phyloP scores from a whole-genome alignment of 257 asterid species.

The Lycium barbarum region DNA sequence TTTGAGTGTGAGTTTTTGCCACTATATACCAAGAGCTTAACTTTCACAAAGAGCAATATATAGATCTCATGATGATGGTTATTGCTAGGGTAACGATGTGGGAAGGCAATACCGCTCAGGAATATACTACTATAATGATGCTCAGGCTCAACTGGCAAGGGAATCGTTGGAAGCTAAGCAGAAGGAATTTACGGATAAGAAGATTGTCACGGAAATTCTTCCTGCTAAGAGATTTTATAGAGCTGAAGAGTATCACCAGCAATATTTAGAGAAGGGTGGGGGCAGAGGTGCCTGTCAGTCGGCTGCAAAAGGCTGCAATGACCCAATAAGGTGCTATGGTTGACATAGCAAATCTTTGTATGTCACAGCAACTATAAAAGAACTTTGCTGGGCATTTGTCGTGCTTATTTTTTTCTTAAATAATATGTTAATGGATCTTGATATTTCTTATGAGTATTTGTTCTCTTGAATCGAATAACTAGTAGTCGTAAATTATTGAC shows the following conservation, averaged over 20 bases:
- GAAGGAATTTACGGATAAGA: slow-evolving; percentile 56
- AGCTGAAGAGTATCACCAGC: slow-evolving; percentile 98
- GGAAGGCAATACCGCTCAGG: slow-evolving; percentile 96
- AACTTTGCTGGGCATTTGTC: neutral
- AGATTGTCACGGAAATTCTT: slow-evolving; percentile 76
- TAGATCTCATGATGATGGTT: neutral
- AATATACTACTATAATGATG: slow-evolving; percentile 83
- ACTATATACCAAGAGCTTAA: neutral
- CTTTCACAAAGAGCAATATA: neutral
- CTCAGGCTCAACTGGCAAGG: slow-evolving; percentile 80
- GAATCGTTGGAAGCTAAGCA: slow-evolving; percentile 81
- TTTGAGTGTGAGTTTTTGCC: neutral
- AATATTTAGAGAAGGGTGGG: slow-evolving; percentile 91
- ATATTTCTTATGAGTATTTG: neutral
- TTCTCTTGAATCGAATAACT: neutral
- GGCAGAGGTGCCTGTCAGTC: slow-evolving; percentile 81
- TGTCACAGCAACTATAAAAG: neutral
- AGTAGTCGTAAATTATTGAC: neutral
- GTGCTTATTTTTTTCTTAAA: neutral
- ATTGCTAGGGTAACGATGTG: slow-evolving; percentile 83
- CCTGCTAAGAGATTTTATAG: slow-evolving; percentile 96
- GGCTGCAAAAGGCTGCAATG: slow-evolving; percentile 80
- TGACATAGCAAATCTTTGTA: slow-evolving; percentile 30
- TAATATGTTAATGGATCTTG: slow-evolving; percentile 7
- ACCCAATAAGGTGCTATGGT: slow-evolving; percentile 94